Base-by-base conservation (phyloP, 2,329 filamentous ascomycete species). In the Colletotrichum musae region DNA sequence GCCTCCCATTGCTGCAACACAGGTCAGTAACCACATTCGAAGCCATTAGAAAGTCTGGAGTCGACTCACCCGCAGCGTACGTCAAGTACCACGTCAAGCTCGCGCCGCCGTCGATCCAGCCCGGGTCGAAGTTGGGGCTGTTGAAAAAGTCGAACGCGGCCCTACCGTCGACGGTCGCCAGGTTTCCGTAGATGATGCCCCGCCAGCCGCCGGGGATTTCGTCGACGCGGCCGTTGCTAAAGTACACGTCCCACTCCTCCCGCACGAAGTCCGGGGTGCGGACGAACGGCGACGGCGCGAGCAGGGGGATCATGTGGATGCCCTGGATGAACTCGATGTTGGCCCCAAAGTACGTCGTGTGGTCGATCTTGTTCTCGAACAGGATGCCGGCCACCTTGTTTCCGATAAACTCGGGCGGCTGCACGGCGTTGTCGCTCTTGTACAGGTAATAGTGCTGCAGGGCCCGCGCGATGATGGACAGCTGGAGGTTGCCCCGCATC, bases 351-450 rank as follows among this genome's bases (percentile, higher is more conserved):
- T 94, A 98, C 1, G 95, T 98, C 4, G 93, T 92, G 80, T 98
- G 94, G 78, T 98, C 94, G 62, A 94, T 88, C 82, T 98, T 98
- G 84, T 98, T 98, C 81, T 98, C 95, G 75, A 98, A 98, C 9
- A 97, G 78, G 72, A 91, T 91, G 6, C 89, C 89, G 2, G 86
- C 85, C 45, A 87, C 89, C 80, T 93, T 94, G 85, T 98, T 98
- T 50, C 84, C 88, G 71, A 93, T 90, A 77, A 97, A 97, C n/a
- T 91, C 83, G 1, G 85, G 74, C 0, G 95, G 95, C 74, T 97
- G 89, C 18, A 86, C 81, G 59, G 81, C 85, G 79, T 97, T 97
- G 79, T 87, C 83, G 47, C 80, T 84, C 6, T 87, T 85, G 84
- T 97, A 93, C 56, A 97, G 88, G 82, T 97, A 98, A 83, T 98